Conservation (phyloP, 805 yeast genomes). For the Metschnikowia bowlesiae region DNA sequence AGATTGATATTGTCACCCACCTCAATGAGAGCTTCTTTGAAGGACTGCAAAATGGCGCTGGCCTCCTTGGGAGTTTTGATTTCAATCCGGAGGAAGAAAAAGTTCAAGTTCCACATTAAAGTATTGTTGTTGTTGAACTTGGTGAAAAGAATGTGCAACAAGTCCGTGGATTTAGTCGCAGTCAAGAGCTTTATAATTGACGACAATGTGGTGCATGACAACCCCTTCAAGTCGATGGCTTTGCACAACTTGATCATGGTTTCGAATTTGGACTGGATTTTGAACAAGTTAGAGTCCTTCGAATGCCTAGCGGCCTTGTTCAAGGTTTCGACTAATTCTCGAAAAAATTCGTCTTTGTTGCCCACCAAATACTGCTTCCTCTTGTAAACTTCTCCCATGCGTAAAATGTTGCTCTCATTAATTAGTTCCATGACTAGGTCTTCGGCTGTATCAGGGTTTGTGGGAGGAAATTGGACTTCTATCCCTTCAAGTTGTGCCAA, state of each 20-base stretch:
- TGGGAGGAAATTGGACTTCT: not conserved
- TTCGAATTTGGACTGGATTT: slow-evolving; percentile 18
- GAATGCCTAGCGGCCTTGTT: slow-evolving; percentile 15
- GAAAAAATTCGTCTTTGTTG: slow-evolving; percentile 10
- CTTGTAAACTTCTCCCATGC: slow-evolving; percentile 15
- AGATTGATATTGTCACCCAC: slow-evolving; percentile 25
- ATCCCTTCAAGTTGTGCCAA: slow-evolving; percentile 16
- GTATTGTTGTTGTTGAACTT: slow-evolving; percentile 20
- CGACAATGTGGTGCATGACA: slow-evolving; percentile 23
- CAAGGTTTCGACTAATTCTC: slow-evolving; percentile 9
- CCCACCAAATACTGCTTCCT: slow-evolving; percentile 10
- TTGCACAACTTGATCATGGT: slow-evolving; percentile 23
- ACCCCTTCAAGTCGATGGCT: slow-evolving; percentile 13
- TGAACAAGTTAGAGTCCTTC: not conserved
- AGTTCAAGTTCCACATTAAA: slow-evolving; percentile 22
- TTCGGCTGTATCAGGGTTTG: not conserved
- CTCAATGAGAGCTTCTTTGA: slow-evolving; percentile 21
- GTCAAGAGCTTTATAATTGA: slow-evolving; percentile 26
- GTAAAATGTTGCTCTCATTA: slow-evolving; percentile 7
- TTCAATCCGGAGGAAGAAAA: slow-evolving; percentile 28
- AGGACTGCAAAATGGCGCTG: slow-evolving; percentile 17
- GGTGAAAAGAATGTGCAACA: slow-evolving; percentile 24
- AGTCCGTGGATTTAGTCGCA: slow-evolving; percentile 16
- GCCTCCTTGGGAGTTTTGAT: slow-evolving; percentile 19
- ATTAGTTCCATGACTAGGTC: slow-evolving; percentile 11